Base-by-base conservation (phyloP, 2,329 filamentous ascomycete genomes). In the Fusarium setosum region DNA sequence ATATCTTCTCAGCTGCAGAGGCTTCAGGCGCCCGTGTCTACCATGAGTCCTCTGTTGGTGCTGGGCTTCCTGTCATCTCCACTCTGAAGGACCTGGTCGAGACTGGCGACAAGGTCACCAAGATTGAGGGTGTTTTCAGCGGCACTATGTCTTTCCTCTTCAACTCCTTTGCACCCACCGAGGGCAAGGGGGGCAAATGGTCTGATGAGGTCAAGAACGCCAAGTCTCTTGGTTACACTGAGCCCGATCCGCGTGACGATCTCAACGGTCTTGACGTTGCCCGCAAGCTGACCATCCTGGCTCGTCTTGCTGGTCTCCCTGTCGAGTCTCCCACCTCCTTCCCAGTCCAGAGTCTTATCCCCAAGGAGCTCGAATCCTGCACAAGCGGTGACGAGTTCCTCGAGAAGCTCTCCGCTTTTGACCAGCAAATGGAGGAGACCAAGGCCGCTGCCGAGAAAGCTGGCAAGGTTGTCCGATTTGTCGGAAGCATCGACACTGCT, bases 101-200 rank as follows among this genome's bases (percentile, higher is more conserved):
- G 65, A 99, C 96, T 2, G 96, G 96, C 38, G 96, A 99, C 75
- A 86, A 93, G 76, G 91, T 99, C 6, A 93, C 88, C 54, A 94
- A 91, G 81, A 96, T 99, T 70, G 95, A 98, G 81, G 96, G 96
- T 68, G 94, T 99, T 50, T 98, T 99, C 82, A 97, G 93, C 63
- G 96, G 96, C 66, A 99, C 96, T 55, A 95, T 99, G 89, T 96
- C 92, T 35, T 99, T 97, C 85, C 85, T 99, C 37, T 98, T 99
- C 88, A 98, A 98, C 84, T 94, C 89, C 20, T 99, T 98, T 78
- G 93, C 94, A 47, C 96, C 96, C 1, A 89, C 90, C 4, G 87
- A 88, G 48, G 91, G 91, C 6, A 70, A 78, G 61, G 92, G 92
- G 31, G 93, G 92, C 51, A 89, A 90, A 74, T 99, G 96, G 91